Base-by-base conservation (phyloP, 2,329 filamentous ascomycete species). In the Trichoderma sp. region DNA sequence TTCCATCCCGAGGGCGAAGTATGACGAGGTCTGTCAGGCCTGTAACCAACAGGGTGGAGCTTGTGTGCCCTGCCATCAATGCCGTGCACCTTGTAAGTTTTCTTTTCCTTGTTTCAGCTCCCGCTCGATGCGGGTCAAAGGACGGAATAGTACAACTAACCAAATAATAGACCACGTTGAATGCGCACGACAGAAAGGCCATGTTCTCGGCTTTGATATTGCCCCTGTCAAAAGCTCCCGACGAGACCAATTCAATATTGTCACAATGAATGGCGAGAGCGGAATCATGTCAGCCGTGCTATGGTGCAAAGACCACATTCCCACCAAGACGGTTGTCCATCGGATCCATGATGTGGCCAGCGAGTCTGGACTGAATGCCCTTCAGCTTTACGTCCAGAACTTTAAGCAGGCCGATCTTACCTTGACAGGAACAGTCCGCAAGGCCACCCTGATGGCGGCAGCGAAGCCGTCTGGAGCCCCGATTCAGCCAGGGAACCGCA, bases 381-480 rank as follows among this genome's bases (percentile, higher is more conserved):
- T 99, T 59, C 93, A 97, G 77, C 84, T 97, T 29, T 99, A 92
- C 76, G 92, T 91, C 53, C 90, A 90, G 72, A 93, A 90, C 68
- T 97, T 93, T 83, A 99, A 99, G 79, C 94, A 98, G 79, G 94
- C 95, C 9, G 95, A 99, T 76, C 86, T 94, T 48, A 88, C 92
- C 3, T 82, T 97, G 73, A 97, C 94, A 2, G 95, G 95, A 32
- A 97, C 94, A 19, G 92, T 95, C 25, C 90, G 95, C 65, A 97
- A 97, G 79, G 94, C 95, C 25, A 95, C 92, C 68, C 85, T 95
- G 50, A 86, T 90, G 75, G 88, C 87, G 60, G 87, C 87, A 32
- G 86, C 86, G 13, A 92, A 90, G 76, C 80, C 79, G 74, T 78
- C 80, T 2, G 74, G 76, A 35, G 74, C 78, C 73, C 80, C 68